These are phyloP conservation scores for Pyricularia sp. DNA, from an alignment of 2,329 filamentous ascomycete genomes.

Conservation along the genomic window DNA sequence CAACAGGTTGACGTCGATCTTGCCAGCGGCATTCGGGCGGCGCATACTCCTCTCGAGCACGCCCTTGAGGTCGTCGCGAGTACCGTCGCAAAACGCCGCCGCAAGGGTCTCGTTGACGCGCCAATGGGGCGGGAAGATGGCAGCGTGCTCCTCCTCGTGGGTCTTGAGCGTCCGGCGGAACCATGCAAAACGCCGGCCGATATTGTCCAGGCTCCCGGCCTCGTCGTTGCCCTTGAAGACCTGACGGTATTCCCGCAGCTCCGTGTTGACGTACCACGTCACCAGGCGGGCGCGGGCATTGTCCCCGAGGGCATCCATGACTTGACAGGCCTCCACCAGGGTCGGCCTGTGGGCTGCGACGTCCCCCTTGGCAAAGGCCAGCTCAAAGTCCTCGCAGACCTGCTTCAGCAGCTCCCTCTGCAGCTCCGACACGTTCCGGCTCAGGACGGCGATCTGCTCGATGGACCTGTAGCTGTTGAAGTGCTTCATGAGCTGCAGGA, in stretches of 20 bases:
- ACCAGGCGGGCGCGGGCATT: conserved; percentile 68
- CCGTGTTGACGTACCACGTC: conserved; percentile 97
- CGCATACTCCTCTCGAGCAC: conserved; percentile 84
- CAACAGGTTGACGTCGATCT: conserved; percentile 78
- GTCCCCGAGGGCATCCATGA: conserved; percentile 91
- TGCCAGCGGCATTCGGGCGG: conserved; percentile 48
- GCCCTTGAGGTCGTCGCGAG: conserved; percentile 85
- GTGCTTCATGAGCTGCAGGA: conserved; percentile 94
- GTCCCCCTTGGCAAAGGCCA: conserved; percentile 83
- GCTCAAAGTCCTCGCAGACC: conserved; percentile 97
- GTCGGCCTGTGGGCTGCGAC: conserved; percentile 54
- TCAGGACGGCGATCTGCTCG: conserved; percentile 89
- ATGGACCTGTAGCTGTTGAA: conserved; percentile 98
- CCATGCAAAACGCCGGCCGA: conserved; percentile 88
- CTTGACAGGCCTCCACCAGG: conserved; percentile 75
- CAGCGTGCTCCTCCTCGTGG: conserved; percentile 84
- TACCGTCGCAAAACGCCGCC: conserved; percentile 89
- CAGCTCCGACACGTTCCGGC: conserved; percentile 82
- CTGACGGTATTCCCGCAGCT: conserved; percentile 86
- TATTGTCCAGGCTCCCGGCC: conserved; percentile 91
- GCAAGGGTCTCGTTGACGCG: conserved; percentile 80
- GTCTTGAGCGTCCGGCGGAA: conserved; percentile 91
- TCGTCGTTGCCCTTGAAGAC: conserved; percentile 95
- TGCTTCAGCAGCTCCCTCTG: conserved; percentile 90
- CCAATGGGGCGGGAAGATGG: conserved; percentile 80